Evolutionary conservation across 345 rosid species (phyloP).

Genomic region (Chamaenerion angustifolium): DNA sequence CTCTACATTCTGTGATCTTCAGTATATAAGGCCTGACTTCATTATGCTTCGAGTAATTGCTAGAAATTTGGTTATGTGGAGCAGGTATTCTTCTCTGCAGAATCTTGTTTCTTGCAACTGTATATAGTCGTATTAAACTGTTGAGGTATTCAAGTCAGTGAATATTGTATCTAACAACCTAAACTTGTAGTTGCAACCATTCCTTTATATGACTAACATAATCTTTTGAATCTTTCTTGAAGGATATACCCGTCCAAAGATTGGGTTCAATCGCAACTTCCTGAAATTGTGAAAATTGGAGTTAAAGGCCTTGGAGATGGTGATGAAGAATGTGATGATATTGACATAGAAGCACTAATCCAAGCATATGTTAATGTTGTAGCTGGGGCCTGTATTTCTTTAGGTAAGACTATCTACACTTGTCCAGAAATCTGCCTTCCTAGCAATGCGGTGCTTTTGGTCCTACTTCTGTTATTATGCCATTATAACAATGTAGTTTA

Average conservation of each 20-base stretch:
- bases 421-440: background rate
- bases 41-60: slow-evolving; percentile 98
- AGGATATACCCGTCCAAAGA: slow-evolving; percentile 75
- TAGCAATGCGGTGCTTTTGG: no score
- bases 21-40: slow-evolving; percentile 91
- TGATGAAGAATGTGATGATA: slow-evolving; percentile 46
- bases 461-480: no score
- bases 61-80: slow-evolving; percentile 90
- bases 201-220: background rate
- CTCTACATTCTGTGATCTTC: slow-evolving; percentile 64
- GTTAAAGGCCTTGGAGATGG: slow-evolving; percentile 50
- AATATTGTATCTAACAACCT: no score
- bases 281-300: slow-evolving; percentile 58
- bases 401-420: slow-evolving; percentile 36
- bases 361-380: slow-evolving; percentile 85
- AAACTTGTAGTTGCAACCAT: background rate
- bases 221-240: slow-evolving; percentile 7
- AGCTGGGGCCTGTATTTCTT: slow-evolving; percentile 88
- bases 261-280: slow-evolving; percentile 88
- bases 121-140: background rate
- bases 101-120: slow-evolving; percentile 7
- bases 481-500: no score
- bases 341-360: slow-evolving; percentile 68
- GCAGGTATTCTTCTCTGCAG: slow-evolving; percentile 37
- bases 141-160: no score